Percentiles rank a stretch among this genome's conserved stretches.
Conservation (phyloP, 305 asterid genomes). For the Ruellia speciosa region DNA sequence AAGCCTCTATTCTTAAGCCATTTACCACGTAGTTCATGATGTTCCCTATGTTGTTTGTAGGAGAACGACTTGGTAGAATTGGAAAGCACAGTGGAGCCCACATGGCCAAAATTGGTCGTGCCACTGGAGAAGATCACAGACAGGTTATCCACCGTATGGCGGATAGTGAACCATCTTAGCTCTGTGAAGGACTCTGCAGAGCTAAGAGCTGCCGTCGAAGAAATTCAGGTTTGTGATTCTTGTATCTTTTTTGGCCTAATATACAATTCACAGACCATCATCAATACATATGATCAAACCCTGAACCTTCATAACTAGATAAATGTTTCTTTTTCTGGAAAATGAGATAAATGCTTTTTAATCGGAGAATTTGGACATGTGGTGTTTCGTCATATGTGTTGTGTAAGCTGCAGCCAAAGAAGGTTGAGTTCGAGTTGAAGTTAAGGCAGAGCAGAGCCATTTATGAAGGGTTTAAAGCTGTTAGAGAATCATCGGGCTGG, state of each 20-base stretch:
- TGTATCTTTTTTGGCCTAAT: too few species aligned
- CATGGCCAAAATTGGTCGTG: constrained; percentile 62
- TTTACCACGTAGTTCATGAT: not conserved
- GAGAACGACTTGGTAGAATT: constrained; percentile 47
- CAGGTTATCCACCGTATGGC: constrained; percentile 57
- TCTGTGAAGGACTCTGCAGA: constrained; percentile 60
- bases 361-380: not conserved
- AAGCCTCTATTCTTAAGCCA: not conserved
- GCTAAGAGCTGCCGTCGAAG: constrained; percentile 59
- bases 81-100: constrained; percentile 57
- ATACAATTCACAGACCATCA: too few species aligned
- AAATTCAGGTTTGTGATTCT: constrained; percentile 45
- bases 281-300: not conserved
- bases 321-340: too few species aligned
- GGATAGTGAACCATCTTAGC: constrained; percentile 61
- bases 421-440: constrained; percentile 55
- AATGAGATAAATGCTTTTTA: too few species aligned
- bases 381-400: not conserved
- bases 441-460: constrained; percentile 63
- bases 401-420: constrained; percentile 43
- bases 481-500: constrained; percentile 53
- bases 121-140: constrained; percentile 69
- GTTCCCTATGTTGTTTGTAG: constrained; percentile 19
- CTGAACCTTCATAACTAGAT: too few species aligned
- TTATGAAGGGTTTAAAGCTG: constrained; percentile 54